These are phyloP conservation scores for Dillenia turbinata DNA, from an alignment of 164 flowering plant genomes.

Conservation along the genomic window DNA sequence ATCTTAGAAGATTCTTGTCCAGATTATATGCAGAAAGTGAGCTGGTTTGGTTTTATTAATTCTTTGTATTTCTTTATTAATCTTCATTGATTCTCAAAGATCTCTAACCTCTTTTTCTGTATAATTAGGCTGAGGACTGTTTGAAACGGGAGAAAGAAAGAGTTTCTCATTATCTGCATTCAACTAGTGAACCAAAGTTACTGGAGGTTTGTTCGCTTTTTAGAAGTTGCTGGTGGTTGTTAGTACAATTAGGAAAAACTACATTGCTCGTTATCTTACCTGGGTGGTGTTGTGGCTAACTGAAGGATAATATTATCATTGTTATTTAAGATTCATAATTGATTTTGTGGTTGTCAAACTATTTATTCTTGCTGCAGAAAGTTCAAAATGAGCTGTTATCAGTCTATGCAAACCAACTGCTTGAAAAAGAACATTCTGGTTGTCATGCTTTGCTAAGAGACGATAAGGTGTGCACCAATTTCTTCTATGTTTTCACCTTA, in stretches of 20 bases:
- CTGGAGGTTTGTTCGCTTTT: constrained; percentile 53
- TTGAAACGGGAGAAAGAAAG: constrained; percentile 81
- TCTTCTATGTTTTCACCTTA: neutral
- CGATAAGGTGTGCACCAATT: constrained; percentile 58
- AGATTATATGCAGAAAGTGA: constrained; percentile 77
- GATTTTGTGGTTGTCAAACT: too few species aligned
- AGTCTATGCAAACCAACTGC: constrained; percentile 61
- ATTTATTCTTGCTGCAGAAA: constrained; percentile 28
- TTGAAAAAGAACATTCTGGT: constrained; percentile 95
- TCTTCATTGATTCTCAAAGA: neutral
- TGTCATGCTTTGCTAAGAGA: constrained; percentile 87
- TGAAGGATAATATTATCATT: too few species aligned
- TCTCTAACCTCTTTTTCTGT: constrained; percentile 11
- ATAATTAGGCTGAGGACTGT: constrained; percentile 75
- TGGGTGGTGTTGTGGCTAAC: neutral
- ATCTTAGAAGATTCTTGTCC: constrained; percentile 85
- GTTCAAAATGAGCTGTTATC: constrained; percentile 56
- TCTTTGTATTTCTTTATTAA: neutral
- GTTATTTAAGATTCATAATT: too few species aligned
- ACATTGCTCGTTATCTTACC: too few species aligned
- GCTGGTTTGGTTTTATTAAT: neutral
- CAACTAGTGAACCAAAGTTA: constrained; percentile 74
- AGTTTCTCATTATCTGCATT: constrained; percentile 76
- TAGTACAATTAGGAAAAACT: too few species aligned
- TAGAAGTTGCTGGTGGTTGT: too few species aligned